Conservation (phyloP, 2,329 filamentous ascomycete species). For the Aspergillus chevalieri region DNA sequence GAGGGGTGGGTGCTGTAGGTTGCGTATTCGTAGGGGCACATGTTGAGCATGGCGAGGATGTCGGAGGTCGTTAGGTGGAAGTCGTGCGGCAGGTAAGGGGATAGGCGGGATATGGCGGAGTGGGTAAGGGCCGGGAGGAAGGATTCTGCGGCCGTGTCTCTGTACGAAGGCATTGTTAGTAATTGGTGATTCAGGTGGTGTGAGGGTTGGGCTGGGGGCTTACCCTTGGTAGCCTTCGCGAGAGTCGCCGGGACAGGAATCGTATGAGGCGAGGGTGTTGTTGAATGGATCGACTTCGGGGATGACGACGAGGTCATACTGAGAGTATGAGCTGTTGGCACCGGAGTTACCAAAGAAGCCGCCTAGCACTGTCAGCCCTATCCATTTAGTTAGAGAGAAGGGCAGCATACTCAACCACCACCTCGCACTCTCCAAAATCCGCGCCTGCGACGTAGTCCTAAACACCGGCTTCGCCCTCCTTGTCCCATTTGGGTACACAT, state of each 20-base stretch:
- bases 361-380: conserved; percentile 23
- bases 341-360: conserved; percentile 26
- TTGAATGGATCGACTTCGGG: conserved; percentile 46
- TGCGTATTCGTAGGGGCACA: conserved; percentile 51
- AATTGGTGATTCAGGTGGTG: neutral
- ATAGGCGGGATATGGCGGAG: conserved; percentile 42
- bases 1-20: conserved; percentile 36
- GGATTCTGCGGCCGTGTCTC: conserved; percentile 22
- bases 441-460: conserved; percentile 49
- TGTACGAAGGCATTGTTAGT: conserved; percentile 1
- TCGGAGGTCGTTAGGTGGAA: conserved; percentile 48
- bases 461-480: conserved; percentile 46
- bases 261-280: conserved; percentile 45
- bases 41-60: conserved; percentile 47
- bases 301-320: conserved; percentile 43
- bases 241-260: conserved; percentile 30
- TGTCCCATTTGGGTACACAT: conserved; percentile 41
- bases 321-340: conserved; percentile 16
- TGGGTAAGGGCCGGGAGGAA: conserved; percentile 45
- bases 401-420: conserved; percentile 37
- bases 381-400: conserved; percentile 8
- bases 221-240: conserved; percentile 22
- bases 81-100: conserved; percentile 41
- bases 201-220: conserved; percentile 11
- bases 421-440: conserved; percentile 47